These are phyloP conservation scores for Teunomyces pallodes DNA, from an alignment of 805 yeast species.

Conservation along the genomic window DNA sequence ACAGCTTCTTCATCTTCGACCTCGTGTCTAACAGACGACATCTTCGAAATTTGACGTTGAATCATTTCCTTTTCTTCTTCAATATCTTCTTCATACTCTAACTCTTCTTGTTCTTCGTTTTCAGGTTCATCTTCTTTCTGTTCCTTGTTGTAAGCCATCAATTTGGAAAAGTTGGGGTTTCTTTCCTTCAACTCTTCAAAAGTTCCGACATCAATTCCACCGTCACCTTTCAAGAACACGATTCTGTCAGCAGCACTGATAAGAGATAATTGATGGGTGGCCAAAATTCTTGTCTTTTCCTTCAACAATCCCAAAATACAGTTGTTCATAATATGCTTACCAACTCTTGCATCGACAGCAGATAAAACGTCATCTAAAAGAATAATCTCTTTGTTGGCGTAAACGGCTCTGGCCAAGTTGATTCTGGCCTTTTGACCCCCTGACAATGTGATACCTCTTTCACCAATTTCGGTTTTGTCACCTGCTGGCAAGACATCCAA, in stretches of 20 bases:
- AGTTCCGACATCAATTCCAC: constrained; percentile 59
- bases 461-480: constrained; percentile 79
- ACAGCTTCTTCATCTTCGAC: constrained; percentile 32
- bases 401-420: constrained; percentile 75
- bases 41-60: constrained; percentile 11
- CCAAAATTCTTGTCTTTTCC: constrained; percentile 65
- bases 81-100: constrained; percentile 7
- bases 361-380: constrained; percentile 76
- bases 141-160: constrained; percentile 38
- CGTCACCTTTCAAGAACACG: constrained; percentile 65
- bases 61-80: constrained; percentile 9
- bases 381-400: constrained; percentile 63
- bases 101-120: constrained; percentile 11
- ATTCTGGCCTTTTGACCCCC: constrained; percentile 89
- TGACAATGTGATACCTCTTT: constrained; percentile 80
- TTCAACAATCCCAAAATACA: constrained; percentile 62
- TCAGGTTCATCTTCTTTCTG: constrained; percentile 13
- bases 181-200: constrained; percentile 47
- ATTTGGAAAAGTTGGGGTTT: constrained; percentile 32
- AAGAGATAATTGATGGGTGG: constrained; percentile 80
- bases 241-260: constrained; percentile 68
- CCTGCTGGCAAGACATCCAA: constrained; percentile 68
- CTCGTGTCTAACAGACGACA: neutral
- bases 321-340: constrained; percentile 69
- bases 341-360: constrained; percentile 87